Conservation (phyloP, 2,329 filamentous ascomycete genomes). For the Talaromyces verruculosus region DNA sequence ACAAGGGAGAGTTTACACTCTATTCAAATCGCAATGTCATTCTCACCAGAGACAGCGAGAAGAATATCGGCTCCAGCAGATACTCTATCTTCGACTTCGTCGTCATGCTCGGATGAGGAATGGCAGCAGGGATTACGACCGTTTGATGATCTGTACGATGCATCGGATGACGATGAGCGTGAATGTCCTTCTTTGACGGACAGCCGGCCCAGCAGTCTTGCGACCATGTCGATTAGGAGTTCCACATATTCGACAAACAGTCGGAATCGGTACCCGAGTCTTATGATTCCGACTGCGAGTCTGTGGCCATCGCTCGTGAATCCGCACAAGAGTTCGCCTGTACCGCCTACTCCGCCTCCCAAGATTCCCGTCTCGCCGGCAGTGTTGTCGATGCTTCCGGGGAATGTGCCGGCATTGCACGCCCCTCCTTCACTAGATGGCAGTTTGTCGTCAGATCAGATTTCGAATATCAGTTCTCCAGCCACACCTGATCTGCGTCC, state of each 20-base stretch:
- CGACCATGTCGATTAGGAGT: conserved; percentile 42
- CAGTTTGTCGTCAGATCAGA: conserved; percentile 82
- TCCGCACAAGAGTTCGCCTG: conserved; percentile 50
- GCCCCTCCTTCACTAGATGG: conserved; percentile 87
- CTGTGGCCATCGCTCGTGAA: conserved; percentile 57
- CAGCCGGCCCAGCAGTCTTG: conserved; percentile 51
- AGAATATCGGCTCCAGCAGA: conserved; percentile 37
- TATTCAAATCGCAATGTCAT: conserved; percentile 25
- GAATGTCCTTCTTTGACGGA: conserved; percentile 51
- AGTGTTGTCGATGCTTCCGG: conserved; percentile 69
- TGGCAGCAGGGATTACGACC: conserved; percentile 65
- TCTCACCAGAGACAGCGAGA: conserved; percentile 18
- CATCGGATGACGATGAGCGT: conserved; percentile 76
- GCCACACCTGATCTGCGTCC: conserved; percentile 72
- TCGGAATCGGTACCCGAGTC: conserved; percentile 55
- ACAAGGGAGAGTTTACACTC: conserved; percentile 20
- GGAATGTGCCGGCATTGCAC: conserved; percentile 70
- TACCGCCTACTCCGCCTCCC: conserved; percentile 51
- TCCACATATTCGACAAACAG: conserved; percentile 40
- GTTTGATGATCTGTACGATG: conserved; percentile 85
- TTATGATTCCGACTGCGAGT: conserved; percentile 60
- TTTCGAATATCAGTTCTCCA: conserved; percentile 78
- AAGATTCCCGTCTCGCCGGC: conserved; percentile 73
- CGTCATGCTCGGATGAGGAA: conserved; percentile 56
- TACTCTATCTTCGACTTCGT: conserved; percentile 29